A percentile compares a stretch with the other conserved stretches of the same genome.
Conservation (phyloP, 352 stramenopile species). For the Pythium inflatum region DNA sequence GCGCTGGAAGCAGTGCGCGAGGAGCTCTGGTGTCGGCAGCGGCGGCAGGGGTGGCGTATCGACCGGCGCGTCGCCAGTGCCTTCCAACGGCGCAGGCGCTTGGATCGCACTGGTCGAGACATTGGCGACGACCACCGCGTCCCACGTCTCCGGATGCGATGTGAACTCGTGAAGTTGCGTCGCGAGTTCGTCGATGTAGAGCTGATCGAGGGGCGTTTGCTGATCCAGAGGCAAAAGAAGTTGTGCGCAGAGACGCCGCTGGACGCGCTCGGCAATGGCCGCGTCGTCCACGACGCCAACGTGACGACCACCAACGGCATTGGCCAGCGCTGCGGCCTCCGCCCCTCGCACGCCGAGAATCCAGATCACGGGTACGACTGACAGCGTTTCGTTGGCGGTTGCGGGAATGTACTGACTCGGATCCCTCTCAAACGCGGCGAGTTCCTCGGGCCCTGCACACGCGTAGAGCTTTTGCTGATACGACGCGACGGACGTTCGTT, state of each 20-base stretch:
- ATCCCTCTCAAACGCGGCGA: conserved; percentile 53
- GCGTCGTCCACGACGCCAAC: conserved; percentile 19
- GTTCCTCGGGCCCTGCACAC: conserved; percentile 52
- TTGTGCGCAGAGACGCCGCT: conserved; percentile 26
- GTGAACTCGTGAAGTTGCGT: conserved; percentile 13
- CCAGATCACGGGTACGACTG: conserved; percentile 47
- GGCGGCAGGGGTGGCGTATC: conserved; percentile 16
- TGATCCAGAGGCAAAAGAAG: conserved; percentile 22
- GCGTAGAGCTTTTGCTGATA: conserved; percentile 58
- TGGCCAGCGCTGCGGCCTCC: neutral
- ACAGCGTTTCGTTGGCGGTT: conserved; percentile 30
- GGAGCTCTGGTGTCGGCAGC: conserved; percentile 38
- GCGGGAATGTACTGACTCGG: conserved; percentile 48
- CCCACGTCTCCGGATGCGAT: conserved; percentile 10
- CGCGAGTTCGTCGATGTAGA: conserved; percentile 36
- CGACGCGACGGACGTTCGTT: conserved; percentile 40
- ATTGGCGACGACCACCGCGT: conserved; percentile 29
- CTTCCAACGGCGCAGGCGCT: conserved; percentile 5
- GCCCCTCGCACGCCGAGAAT: conserved; percentile 59
- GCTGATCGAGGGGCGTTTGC: conserved; percentile 3
- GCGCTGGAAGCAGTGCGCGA: conserved; percentile 47
- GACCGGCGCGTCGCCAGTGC: neutral
- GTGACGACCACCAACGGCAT: neutral
- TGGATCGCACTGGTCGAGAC: neutral
- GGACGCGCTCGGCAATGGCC: conserved; percentile 26